These are phyloP conservation scores for Colletotrichum sp. DNA, from an alignment of 2,329 filamentous ascomycete genomes.

Conservation along the genomic window DNA sequence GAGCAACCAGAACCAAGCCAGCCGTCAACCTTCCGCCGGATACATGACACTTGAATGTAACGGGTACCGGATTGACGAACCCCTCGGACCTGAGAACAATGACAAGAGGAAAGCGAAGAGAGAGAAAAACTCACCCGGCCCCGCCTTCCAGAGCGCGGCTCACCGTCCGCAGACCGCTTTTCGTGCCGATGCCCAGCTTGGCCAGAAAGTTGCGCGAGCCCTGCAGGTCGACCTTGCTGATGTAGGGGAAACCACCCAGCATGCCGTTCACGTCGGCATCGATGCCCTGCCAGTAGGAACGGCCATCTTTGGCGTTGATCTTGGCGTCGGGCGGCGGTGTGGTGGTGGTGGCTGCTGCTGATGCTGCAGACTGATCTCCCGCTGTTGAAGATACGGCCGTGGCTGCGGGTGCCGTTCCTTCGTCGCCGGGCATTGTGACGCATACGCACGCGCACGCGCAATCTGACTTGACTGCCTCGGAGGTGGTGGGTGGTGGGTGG, in stretches of 20 bases:
- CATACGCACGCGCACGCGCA: neutral
- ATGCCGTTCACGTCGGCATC: slow-evolving; percentile 67
- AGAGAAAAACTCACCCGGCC: slow-evolving; percentile 37
- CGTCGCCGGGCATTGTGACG: neutral
- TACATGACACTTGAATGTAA: neutral
- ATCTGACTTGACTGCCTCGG: neutral
- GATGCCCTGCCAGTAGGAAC: slow-evolving; percentile 52
- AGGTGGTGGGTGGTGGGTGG: neutral
- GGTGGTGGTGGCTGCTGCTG: neutral
- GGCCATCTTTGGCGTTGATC: slow-evolving; percentile 39
- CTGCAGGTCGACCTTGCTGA: slow-evolving; percentile 72
- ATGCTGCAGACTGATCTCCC: neutral
- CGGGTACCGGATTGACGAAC: neutral
- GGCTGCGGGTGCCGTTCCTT: neutral
- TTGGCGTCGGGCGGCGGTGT: slow-evolving; percentile 33
- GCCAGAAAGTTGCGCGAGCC: slow-evolving; percentile 73
- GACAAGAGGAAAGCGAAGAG: neutral
- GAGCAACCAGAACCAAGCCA: neutral
- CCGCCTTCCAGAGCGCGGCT: slow-evolving; percentile 39
- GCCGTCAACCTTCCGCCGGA: neutral
- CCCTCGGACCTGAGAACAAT: neutral
- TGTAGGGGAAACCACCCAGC: slow-evolving; percentile 73
- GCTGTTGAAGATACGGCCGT: neutral
- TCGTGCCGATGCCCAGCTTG: slow-evolving; percentile 59
- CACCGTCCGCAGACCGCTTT: slow-evolving; percentile 34